Conservation (phyloP, 352 stramenopile species). For the Phytophthora ohioensis region DNA sequence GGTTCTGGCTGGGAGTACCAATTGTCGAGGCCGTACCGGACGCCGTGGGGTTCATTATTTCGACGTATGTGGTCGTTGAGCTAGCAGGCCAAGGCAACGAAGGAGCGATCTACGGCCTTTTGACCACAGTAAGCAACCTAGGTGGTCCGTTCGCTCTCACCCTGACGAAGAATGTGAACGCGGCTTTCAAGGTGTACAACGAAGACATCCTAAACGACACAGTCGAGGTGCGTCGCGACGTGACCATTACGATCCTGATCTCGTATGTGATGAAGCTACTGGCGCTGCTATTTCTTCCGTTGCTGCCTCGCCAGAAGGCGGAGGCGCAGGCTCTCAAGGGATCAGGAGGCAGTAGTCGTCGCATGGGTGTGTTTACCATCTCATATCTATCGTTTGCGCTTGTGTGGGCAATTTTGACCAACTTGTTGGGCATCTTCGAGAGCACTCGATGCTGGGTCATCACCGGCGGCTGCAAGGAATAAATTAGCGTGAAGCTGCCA, state of each 20-base stretch:
- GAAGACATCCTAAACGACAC: constrained; percentile 59
- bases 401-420: constrained; percentile 55
- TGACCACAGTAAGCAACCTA: constrained; percentile 66
- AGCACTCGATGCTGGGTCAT: constrained; percentile 62
- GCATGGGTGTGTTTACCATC: constrained; percentile 53
- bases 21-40: constrained; percentile 56
- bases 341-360: constrained; percentile 47
- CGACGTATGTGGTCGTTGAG: constrained; percentile 65
- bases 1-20: constrained; percentile 63
- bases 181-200: constrained; percentile 56
- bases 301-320: constrained; percentile 58
- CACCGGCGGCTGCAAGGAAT: constrained; percentile 52
- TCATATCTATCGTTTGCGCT: constrained; percentile 51
- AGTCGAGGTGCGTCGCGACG: constrained; percentile 52
- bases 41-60: constrained; percentile 62
- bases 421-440: constrained; percentile 58
- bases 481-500: constrained; percentile 13
- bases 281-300: constrained; percentile 44
- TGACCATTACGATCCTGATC: constrained; percentile 67
- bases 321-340: constrained; percentile 55
- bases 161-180: constrained; percentile 61
- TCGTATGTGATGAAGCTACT: constrained; percentile 60
- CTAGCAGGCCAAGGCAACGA: constrained; percentile 63
- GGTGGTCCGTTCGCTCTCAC: constrained; percentile 54
- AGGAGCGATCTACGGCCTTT: constrained; percentile 60